Percentiles rank a stretch among this genome's conserved stretches.
These are phyloP conservation scores for Luzula sylvatica DNA, from an alignment of 176 grass and related monocot genomes.

Conservation along the genomic window DNA sequence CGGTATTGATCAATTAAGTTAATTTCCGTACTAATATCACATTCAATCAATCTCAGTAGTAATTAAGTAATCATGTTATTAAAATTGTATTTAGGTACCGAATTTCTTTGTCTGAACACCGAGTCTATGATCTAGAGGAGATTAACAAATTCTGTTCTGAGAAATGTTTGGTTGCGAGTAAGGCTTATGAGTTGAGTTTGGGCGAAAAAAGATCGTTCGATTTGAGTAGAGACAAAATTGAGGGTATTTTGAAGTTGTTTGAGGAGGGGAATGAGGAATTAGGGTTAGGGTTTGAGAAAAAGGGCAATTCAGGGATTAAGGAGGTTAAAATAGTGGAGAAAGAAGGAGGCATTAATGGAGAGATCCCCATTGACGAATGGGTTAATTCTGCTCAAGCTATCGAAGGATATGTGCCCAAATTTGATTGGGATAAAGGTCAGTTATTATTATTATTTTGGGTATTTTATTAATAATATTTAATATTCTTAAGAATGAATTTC, in stretches of 20 bases:
- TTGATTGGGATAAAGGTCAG: slow-evolving; percentile 12
- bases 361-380: slow-evolving; percentile 55
- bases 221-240: slow-evolving; percentile 3
- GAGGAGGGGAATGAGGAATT: slow-evolving; percentile 9
- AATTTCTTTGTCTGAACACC: slow-evolving; percentile 80
- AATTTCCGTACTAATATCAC: too few relatives aligned
- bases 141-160: slow-evolving; percentile 68
- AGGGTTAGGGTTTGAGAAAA: neutral
- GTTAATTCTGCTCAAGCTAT: slow-evolving; percentile 58
- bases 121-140: slow-evolving; percentile 86
- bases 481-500: neutral
- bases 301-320: slow-evolving; percentile 1
- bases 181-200: slow-evolving; percentile 35
- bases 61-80: too few relatives aligned
- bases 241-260: slow-evolving; percentile 34
- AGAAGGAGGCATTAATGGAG: slow-evolving; percentile 23
- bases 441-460: neutral
- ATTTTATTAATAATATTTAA: neutral
- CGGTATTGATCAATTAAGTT: too few relatives aligned
- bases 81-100: slow-evolving; percentile 21
- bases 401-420: slow-evolving; percentile 69
- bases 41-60: too few relatives aligned
- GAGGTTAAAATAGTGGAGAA: slow-evolving; percentile 51
- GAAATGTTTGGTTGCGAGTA: slow-evolving; percentile 43
- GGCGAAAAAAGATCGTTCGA: slow-evolving; percentile 25